These are phyloP conservation scores for Cryphonectria radicalis DNA, from an alignment of 2,329 filamentous ascomycete genomes.

Conservation along the genomic window DNA sequence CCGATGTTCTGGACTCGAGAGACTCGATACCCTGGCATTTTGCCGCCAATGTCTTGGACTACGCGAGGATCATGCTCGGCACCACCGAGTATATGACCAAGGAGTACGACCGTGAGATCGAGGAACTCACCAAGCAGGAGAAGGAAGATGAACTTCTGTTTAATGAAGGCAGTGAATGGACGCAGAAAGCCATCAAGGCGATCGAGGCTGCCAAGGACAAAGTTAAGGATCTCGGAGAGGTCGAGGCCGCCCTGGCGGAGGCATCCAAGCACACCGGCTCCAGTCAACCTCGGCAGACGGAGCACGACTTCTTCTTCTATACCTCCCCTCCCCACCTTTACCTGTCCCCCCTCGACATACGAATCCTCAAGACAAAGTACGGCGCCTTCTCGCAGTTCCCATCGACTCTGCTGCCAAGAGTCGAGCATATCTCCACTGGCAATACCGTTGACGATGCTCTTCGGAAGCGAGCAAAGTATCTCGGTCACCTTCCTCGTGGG, in stretches of 20 bases:
- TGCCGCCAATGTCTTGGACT: conserved; percentile 91
- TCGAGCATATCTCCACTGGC: conserved; percentile 87
- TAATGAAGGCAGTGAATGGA: conserved; percentile 91
- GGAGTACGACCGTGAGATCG: conserved; percentile 80
- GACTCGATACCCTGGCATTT: conserved; percentile 94
- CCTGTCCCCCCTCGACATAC: conserved; percentile 86
- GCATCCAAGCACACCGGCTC: conserved; percentile 30
- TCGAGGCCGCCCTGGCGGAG: conserved; percentile 34
- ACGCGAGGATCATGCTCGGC: conserved; percentile 93
- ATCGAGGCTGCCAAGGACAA: conserved; percentile 79
- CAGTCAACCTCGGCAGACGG: conserved; percentile 36
- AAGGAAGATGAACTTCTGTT: conserved; percentile 91
- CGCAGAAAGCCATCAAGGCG: conserved; percentile 76
- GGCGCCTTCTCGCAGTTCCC: conserved; percentile 82
- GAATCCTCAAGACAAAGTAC: conserved; percentile 88
- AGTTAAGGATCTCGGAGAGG: conserved; percentile 51
- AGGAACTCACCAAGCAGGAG: conserved; percentile 74
- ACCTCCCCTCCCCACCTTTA: conserved; percentile 87
- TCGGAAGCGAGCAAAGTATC: conserved; percentile 82
- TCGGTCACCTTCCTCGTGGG: conserved; percentile 85
- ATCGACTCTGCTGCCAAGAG: conserved; percentile 80
- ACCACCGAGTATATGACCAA: conserved; percentile 83
- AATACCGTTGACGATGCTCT: conserved; percentile 86
- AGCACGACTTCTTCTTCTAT: conserved; percentile 80
- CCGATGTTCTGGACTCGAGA: conserved; percentile 68